Percentiles rank a stretch among this genome's conserved stretches.
phyloP scores from a whole-genome alignment of 768 basidiomycete genomes.

The Tricholoma hemisulphureum region DNA sequence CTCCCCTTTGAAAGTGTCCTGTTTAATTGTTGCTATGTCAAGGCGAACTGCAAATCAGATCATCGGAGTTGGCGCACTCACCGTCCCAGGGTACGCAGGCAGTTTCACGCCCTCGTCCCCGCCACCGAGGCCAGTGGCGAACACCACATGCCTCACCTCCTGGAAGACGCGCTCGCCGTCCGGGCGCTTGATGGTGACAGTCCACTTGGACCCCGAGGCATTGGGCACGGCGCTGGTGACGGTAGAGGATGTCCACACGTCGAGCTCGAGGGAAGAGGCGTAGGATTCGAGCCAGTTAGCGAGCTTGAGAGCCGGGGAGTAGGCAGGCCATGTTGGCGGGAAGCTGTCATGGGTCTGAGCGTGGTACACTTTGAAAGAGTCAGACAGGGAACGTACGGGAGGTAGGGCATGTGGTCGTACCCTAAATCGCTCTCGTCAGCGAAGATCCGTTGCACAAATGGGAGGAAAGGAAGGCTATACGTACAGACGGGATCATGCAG shows the following conservation, averaged over 20 bases:
- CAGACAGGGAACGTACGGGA: conserved; percentile 42
- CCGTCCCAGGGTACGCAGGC: conserved; percentile 48
- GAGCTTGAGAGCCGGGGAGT: conserved; percentile 56
- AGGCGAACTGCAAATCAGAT: too few relatives aligned
- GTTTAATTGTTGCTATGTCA: neutral
- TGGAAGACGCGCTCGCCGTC: conserved; percentile 38
- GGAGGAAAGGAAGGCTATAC: conserved; percentile 25
- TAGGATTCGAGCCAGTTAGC: conserved; percentile 71
- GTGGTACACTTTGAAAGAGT: neutral
- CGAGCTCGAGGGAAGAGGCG: conserved; percentile 57
- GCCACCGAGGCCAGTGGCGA: conserved; percentile 53
- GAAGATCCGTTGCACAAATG: too few relatives aligned
- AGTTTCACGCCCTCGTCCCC: conserved; percentile 38
- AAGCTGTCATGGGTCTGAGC: conserved; percentile 38
- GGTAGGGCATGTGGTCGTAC: conserved; percentile 58
- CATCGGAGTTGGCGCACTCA: conserved; percentile 10
- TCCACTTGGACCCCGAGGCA: conserved; percentile 36
- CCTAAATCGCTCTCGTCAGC: conserved; percentile 25
- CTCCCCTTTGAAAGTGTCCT: conserved; percentile 63
- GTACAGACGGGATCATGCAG: conserved; percentile 66
- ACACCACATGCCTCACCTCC: conserved; percentile 47
- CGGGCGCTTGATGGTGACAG: conserved; percentile 37
- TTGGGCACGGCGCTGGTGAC: conserved; percentile 37
- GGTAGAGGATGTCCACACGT: conserved; percentile 56
- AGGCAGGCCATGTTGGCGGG: conserved; percentile 60